These are phyloP conservation scores for Aspergillus leporis DNA, from an alignment of 495 filamentous ascomycete species.

Conservation along the genomic window DNA sequence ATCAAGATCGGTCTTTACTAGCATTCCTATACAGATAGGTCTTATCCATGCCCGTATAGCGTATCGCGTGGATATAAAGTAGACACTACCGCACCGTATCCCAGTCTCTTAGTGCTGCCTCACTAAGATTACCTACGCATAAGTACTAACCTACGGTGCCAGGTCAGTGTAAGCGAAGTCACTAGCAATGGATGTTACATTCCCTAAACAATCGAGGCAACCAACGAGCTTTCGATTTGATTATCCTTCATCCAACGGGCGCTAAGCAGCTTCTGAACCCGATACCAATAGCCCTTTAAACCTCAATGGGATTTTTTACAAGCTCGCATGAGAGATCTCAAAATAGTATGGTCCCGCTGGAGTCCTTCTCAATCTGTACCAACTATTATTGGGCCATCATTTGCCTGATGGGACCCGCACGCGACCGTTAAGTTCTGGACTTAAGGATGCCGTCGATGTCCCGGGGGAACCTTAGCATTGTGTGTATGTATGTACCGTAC, in stretches of 20 bases:
- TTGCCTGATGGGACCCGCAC: constrained; percentile 8
- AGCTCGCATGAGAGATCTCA: constrained; percentile 10
- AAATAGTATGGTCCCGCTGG: constrained; percentile 3
- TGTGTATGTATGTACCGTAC: neutral
- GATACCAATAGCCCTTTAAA: neutral
- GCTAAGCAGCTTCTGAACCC: neutral
- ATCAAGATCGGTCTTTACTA: too few relatives aligned
- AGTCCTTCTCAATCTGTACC: neutral
- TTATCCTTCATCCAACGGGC: neutral
- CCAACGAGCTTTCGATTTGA: neutral
- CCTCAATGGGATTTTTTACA: constrained; percentile 1
- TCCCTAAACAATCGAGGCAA: neutral
- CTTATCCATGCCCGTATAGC: neutral
- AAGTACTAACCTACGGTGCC: neutral
- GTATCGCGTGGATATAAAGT: neutral
- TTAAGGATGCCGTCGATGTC: constrained; percentile 7
- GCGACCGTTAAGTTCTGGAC: constrained; percentile 16
- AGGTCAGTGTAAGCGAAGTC: neutral
- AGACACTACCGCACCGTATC: neutral
- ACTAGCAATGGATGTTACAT: neutral
- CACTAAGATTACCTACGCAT: too few relatives aligned
- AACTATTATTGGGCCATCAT: constrained; percentile 7
- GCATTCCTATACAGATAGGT: too few relatives aligned
- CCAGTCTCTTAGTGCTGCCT: too few relatives aligned
- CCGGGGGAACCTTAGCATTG: neutral